Evolutionary conservation across 164 flowering plant species (phyloP).

Genomic region (Litsea cubeba): DNA sequence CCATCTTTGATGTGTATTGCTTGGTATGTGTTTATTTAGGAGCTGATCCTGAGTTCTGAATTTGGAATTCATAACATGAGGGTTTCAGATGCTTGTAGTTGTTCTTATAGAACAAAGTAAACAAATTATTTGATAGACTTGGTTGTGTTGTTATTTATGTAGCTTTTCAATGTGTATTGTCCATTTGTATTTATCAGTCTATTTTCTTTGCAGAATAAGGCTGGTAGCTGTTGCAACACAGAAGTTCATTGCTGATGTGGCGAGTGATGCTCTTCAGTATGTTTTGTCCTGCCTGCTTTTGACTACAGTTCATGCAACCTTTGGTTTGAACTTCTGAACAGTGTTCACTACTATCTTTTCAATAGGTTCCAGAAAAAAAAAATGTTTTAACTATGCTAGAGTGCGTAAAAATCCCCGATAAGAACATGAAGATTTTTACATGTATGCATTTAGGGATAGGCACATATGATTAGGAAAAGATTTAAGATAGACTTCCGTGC

Average conservation of each 20-base stretch:
- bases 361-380: too few species aligned
- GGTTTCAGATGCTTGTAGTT: background rate
- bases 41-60: background rate
- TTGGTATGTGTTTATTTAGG: background rate
- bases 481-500: too few species aligned
- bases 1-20: background rate
- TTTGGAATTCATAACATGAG: background rate
- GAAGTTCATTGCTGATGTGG: slow-evolving; percentile 93
- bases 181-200: background rate
- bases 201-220: slow-evolving; percentile 50
- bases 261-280: slow-evolving; percentile 90
- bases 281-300: slow-evolving; percentile 13
- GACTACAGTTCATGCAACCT: background rate
- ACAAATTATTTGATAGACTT: background rate
- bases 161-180: background rate
- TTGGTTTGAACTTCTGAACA: too few species aligned
- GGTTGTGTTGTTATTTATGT: background rate
- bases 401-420: too few species aligned
- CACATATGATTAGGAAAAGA: too few species aligned
- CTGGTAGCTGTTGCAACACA: slow-evolving; percentile 98
- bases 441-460: too few species aligned
- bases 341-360: too few species aligned
- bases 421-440: too few species aligned
- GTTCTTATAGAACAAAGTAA: background rate
- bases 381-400: too few species aligned